These are phyloP conservation scores for Dactylellina cionopaga DNA, from an alignment of 2,329 filamentous ascomycete genomes.

Conservation along the genomic window DNA sequence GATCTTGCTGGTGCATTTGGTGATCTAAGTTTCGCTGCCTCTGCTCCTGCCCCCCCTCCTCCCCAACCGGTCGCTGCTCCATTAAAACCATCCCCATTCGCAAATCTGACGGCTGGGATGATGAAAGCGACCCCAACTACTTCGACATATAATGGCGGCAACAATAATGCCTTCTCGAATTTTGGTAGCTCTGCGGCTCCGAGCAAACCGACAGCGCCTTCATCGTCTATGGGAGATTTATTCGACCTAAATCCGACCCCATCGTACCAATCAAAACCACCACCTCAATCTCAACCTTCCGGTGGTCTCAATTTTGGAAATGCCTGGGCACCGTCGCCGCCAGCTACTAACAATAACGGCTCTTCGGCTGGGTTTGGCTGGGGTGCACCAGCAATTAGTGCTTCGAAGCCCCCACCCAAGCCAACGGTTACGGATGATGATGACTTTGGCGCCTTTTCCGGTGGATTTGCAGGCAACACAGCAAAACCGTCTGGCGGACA, in stretches of 20 bases:
- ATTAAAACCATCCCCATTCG: constrained; percentile 71
- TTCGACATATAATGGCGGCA: constrained; percentile 64
- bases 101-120: constrained; percentile 65
- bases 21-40: constrained; percentile 70
- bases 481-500: constrained; percentile 68
- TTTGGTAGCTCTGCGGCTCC: constrained; percentile 74
- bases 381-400: constrained; percentile 64
- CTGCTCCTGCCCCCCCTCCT: constrained; percentile 61
- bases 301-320: constrained; percentile 74
- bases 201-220: constrained; percentile 60
- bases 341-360: constrained; percentile 63
- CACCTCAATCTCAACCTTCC: constrained; percentile 62
- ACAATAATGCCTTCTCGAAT: constrained; percentile 64
- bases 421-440: constrained; percentile 64
- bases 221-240: constrained; percentile 76
- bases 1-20: constrained; percentile 85
- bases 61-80: constrained; percentile 62
- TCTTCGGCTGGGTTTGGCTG: constrained; percentile 71
- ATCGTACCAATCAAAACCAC: constrained; percentile 64
- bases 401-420: constrained; percentile 54
- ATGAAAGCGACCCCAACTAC: constrained; percentile 60
- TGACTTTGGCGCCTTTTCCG: constrained; percentile 60
- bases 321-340: constrained; percentile 78
- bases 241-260: constrained; percentile 76
- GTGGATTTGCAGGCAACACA: constrained; percentile 70